Conservation (phyloP, 345 rosid genomes). For the sweet orange (Citrus sinensis) region DNA sequence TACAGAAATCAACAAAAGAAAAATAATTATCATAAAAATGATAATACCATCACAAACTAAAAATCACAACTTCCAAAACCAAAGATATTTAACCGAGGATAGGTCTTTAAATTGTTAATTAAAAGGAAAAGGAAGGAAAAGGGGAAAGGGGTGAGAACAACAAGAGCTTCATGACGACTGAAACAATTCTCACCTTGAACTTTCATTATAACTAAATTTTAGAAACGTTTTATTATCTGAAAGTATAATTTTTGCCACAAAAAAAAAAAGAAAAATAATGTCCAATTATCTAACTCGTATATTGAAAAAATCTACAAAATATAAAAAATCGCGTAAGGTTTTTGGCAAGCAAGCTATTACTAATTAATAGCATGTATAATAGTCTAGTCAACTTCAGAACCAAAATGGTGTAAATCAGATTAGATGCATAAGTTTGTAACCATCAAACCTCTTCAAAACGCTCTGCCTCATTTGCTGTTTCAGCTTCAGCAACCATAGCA, state of each 20-base stretch:
- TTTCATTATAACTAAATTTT: neutral
- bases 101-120: neutral
- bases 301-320: neutral
- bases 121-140: neutral
- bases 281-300: neutral
- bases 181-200: neutral
- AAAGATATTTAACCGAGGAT: neutral
- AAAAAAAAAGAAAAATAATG: neutral
- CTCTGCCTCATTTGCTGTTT: conserved; percentile 88
- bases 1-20: neutral
- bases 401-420: conserved; percentile 6
- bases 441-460: conserved; percentile 82
- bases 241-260: neutral
- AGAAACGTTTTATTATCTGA: neutral
- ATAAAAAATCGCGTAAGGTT: neutral
- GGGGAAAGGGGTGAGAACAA: neutral
- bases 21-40: neutral
- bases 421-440: conserved; percentile 1
- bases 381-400: neutral
- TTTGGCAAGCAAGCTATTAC: neutral
- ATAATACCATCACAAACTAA: neutral
- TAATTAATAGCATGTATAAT: neutral
- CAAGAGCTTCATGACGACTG: neutral
- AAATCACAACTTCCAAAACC: neutral
- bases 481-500: conserved; percentile 87